phyloP scores from a whole-genome alignment of 1,284 basidiomycete species.

The Schizophyllum commune region DNA sequence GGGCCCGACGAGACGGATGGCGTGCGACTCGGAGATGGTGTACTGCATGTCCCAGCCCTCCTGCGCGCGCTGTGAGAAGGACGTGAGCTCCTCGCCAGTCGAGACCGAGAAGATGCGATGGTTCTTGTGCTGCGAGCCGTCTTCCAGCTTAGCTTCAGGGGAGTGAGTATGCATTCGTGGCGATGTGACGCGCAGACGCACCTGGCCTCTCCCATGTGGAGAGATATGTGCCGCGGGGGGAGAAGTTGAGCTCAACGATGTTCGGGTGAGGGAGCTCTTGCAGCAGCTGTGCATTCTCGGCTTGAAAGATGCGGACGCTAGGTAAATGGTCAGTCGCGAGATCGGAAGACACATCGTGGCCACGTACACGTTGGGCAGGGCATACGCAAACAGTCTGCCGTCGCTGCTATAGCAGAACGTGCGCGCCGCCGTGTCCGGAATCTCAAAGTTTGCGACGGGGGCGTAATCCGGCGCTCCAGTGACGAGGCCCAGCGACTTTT shows the following conservation, averaged over 20 bases:
- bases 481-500: constrained; percentile 87
- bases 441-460: constrained; percentile 57
- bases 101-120: constrained; percentile 78
- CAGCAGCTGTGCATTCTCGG: constrained; percentile 64
- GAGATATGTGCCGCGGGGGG: constrained; percentile 86
- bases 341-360: constrained; percentile 4
- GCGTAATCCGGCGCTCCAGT: constrained; percentile 75
- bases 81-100: constrained; percentile 73
- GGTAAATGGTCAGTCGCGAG: constrained; percentile 3
- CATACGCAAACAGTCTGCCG: constrained; percentile 83
- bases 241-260: constrained; percentile 83
- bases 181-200: constrained; percentile 26
- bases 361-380: constrained; percentile 64
- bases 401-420: constrained; percentile 83
- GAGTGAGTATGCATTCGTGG: constrained; percentile 7
- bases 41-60: constrained; percentile 89
- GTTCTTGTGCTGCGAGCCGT: constrained; percentile 82
- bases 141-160: constrained; percentile 63
- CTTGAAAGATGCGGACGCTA: constrained; percentile 74
- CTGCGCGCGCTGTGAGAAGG: constrained; percentile 79
- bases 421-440: constrained; percentile 63
- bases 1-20: constrained; percentile 72
- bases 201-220: constrained; percentile 89
- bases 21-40: constrained; percentile 86
- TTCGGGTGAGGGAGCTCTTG: constrained; percentile 66